phyloP scores from a whole-genome alignment of 129 eudicot species.

The Cynara cardunculus region DNA sequence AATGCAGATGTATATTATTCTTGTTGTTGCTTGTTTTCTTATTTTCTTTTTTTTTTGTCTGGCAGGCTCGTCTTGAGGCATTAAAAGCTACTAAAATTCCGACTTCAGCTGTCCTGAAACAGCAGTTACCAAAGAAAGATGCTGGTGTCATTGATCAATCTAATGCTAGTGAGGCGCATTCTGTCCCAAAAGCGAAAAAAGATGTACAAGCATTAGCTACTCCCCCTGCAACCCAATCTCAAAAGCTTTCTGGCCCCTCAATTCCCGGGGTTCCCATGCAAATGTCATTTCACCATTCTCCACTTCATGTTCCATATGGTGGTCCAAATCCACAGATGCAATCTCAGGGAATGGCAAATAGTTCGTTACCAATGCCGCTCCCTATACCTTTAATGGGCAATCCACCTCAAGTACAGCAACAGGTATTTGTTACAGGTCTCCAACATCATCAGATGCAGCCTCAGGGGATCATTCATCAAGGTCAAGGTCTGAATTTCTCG shows the following conservation, averaged over 20 bases:
- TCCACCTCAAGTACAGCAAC: slow-evolving; percentile 53
- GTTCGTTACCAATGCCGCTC: slow-evolving; percentile 55
- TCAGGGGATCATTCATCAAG: slow-evolving; percentile 72
- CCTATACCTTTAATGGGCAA: slow-evolving; percentile 43
- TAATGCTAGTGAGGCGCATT: slow-evolving; percentile 32
- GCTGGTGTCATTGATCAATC: slow-evolving; percentile 28
- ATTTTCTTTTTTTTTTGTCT: neutral
- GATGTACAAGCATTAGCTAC: slow-evolving; percentile 36
- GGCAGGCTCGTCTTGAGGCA: slow-evolving; percentile 55
- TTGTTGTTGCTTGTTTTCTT: neutral
- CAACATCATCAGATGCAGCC: slow-evolving; percentile 67
- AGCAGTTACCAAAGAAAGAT: slow-evolving; percentile 49
- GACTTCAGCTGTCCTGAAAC: slow-evolving; percentile 48
- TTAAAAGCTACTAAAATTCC: slow-evolving; percentile 33
- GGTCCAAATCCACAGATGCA: slow-evolving; percentile 66
- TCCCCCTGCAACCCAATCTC: slow-evolving; percentile 43
- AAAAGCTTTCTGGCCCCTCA: slow-evolving; percentile 46
- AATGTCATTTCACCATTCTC: slow-evolving; percentile 56
- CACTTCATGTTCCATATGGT: slow-evolving; percentile 47
- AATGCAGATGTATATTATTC: neutral
- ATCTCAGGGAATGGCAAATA: slow-evolving; percentile 53
- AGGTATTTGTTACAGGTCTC: slow-evolving; percentile 49
- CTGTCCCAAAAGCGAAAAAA: slow-evolving; percentile 37
- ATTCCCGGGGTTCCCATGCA: slow-evolving; percentile 46
- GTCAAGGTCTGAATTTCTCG: slow-evolving; percentile 48